phyloP scores from a whole-genome alignment of 345 rosid species.

The Excoecaria cochinchinensis region DNA sequence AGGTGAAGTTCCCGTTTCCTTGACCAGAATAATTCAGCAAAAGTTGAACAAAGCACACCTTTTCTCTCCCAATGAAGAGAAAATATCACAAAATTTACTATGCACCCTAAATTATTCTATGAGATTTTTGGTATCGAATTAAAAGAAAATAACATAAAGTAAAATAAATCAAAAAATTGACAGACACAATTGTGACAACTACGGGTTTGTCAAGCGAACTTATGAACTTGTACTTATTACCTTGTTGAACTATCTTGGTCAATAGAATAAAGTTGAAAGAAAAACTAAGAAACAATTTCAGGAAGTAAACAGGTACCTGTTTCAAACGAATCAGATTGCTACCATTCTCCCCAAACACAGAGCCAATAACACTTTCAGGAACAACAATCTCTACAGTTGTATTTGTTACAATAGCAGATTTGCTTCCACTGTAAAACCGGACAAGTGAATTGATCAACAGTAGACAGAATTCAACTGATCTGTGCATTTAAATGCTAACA shows the following conservation, averaged over 20 bases:
- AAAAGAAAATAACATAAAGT: neutral
- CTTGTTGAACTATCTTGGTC: constrained; percentile 5
- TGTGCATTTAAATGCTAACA: neutral
- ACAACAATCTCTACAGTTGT: constrained; percentile 79
- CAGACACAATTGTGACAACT: neutral
- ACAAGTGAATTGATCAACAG: constrained; percentile 1
- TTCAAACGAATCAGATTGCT: constrained; percentile 69
- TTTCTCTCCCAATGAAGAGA: neutral
- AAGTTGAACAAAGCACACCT: neutral
- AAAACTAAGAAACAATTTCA: neutral
- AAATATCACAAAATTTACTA: neutral
- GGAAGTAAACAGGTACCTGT: constrained; percentile 44
- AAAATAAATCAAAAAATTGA: neutral
- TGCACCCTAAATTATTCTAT: neutral
- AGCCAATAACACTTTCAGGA: constrained; percentile 66
- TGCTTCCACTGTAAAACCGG: constrained; percentile 61
- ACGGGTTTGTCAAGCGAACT: neutral
- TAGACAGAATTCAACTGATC: neutral
- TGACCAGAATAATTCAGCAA: constrained; percentile 1
- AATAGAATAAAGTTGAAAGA: neutral
- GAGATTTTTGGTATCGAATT: neutral
- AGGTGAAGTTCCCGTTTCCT: neutral
- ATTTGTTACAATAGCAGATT: constrained; percentile 78
- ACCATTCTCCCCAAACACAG: constrained; percentile 85
- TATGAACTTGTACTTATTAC: neutral